phyloP scores from a whole-genome alignment of 345 rosid species.

The Hibiscus tridactylites region DNA sequence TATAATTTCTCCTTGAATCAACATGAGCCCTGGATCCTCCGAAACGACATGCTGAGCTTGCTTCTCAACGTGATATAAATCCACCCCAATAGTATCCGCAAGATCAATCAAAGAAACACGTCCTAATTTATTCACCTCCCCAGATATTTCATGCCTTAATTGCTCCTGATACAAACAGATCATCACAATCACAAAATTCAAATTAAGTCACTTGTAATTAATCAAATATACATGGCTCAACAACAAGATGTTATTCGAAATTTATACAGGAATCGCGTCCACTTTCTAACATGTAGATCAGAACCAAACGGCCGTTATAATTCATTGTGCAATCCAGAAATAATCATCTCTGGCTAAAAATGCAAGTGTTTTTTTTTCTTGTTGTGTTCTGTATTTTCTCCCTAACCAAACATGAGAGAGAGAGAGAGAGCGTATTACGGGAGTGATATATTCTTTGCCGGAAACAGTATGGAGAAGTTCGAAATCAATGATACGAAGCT shows the following conservation, averaged over 20 bases:
- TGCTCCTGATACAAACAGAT: slow-evolving; percentile 49
- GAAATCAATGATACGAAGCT: slow-evolving; percentile 86
- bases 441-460: slow-evolving; percentile 93
- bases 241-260: neutral
- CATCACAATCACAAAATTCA: slow-evolving; percentile 7
- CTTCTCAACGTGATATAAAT: slow-evolving; percentile 89
- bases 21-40: slow-evolving; percentile 44
- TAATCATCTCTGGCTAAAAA: too few species aligned
- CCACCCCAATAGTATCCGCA: slow-evolving; percentile 74
- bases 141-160: slow-evolving; percentile 61
- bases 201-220: neutral
- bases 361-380: neutral
- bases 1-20: slow-evolving; percentile 83
- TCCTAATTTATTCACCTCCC: slow-evolving; percentile 54
- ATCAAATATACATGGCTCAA: neutral
- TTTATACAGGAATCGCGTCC: neutral
- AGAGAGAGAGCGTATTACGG: slow-evolving; percentile 25
- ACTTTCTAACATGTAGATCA: neutral
- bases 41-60: slow-evolving; percentile 60
- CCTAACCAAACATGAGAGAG: slow-evolving; percentile 2
- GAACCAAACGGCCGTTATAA: neutral
- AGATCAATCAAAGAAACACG: slow-evolving; percentile 89
- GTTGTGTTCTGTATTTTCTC: neutral
- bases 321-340: too few species aligned
- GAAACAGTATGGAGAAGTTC: slow-evolving; percentile 96